A percentile compares a stretch with the other conserved stretches of the same genome.
Evolutionary conservation across 306 rosid genomes (phyloP).

Genomic region (Purshia tridentata): DNA sequence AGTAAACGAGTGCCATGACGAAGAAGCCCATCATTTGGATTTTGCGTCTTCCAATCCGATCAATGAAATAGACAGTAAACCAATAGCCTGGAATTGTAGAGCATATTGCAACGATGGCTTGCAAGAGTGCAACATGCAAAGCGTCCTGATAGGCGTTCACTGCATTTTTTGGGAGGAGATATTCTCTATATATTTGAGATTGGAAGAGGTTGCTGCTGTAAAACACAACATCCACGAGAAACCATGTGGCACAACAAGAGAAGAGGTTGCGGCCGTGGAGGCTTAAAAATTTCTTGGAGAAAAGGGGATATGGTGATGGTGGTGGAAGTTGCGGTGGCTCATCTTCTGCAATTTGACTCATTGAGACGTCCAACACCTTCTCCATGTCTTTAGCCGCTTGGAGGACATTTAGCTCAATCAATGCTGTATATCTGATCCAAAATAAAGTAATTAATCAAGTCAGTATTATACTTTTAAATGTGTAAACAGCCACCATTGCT

Average conservation of each 20-base stretch:
- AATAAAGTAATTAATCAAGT: not conserved
- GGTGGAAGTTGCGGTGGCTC: constrained; percentile 10
- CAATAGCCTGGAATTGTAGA: constrained; percentile 81
- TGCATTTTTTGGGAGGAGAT: rapidly evolving
- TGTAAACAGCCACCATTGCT: too few relatives aligned
- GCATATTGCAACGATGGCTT: constrained; percentile 56
- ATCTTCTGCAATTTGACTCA: constrained; percentile 52
- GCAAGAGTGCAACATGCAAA: constrained; percentile 41
- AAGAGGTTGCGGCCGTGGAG: constrained; percentile 71
- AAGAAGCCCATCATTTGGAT: constrained; percentile 67
- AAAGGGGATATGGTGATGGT: constrained; percentile 30
- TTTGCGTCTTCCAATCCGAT: constrained; percentile 57
- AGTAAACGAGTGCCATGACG: constrained; percentile 50
- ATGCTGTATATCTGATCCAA: constrained; percentile 65
- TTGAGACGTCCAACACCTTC: constrained; percentile 53
- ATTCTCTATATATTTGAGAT: constrained; percentile 38
- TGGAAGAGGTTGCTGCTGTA: constrained; percentile 77
- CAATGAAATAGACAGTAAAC: constrained; percentile 66
- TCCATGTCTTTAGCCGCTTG: constrained; percentile 82
- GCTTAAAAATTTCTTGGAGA: constrained; percentile 49
- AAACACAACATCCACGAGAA: constrained; percentile 64
- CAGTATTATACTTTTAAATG: not conserved
- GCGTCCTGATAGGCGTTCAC: constrained; percentile 41
- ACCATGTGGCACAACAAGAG: constrained; percentile 54
- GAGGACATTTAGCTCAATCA: constrained; percentile 59